Evolutionary conservation across 306 rosid species (phyloP).

Genomic region (Mucuna pruriens): DNA sequence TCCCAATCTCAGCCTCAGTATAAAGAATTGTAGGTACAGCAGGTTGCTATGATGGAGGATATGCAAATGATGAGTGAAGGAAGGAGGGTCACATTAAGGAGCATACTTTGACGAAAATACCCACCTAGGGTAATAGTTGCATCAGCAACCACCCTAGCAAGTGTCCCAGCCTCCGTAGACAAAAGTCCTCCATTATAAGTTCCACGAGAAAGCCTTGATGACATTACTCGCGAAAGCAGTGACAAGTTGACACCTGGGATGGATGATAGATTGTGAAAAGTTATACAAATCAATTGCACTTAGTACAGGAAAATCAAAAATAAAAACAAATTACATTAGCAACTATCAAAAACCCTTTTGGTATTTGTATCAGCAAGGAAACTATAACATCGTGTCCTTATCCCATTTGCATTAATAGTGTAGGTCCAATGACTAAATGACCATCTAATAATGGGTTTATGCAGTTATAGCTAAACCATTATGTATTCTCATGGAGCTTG

Average conservation of each 20-base stretch:
- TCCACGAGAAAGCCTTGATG: conserved; percentile 96
- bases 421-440: background rate
- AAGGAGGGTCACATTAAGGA: conserved; percentile 78
- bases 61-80: conserved; percentile 87
- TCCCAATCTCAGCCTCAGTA: conserved; percentile 32
- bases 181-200: conserved; percentile 90
- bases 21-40: conserved; percentile 89
- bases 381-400: background rate
- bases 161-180: conserved; percentile 95
- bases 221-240: conserved; percentile 95
- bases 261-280: background rate
- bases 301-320: background rate
- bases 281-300: background rate
- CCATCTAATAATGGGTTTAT: background rate
- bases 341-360: background rate
- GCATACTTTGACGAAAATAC: conserved; percentile 69
- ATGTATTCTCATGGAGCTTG: background rate
- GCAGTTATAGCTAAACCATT: background rate
- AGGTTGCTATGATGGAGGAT: conserved; percentile 81
- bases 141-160: conserved; percentile 95
- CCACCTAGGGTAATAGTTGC: conserved; percentile 89
- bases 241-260: conserved; percentile 90
- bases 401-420: background rate
- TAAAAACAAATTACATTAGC: background rate
- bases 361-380: background rate